phyloP scores from a whole-genome alignment of 164 flowering plant species.

The Vitis labrusca region DNA sequence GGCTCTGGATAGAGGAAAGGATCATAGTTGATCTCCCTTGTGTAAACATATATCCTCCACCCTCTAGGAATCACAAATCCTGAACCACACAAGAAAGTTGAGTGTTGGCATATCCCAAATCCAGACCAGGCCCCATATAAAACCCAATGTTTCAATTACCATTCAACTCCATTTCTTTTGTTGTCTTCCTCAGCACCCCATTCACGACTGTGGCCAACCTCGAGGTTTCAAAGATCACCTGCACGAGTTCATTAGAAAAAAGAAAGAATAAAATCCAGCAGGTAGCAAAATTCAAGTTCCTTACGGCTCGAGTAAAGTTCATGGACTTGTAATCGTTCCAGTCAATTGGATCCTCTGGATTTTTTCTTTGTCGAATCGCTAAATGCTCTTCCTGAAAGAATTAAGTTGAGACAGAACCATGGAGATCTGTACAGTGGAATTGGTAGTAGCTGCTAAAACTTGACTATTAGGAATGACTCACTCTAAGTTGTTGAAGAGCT shows the following conservation, averaged over 20 bases:
- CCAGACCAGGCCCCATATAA: too few species aligned
- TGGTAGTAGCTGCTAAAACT: too few species aligned
- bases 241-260: slow-evolving; percentile 3
- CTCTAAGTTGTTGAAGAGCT: slow-evolving; percentile 60
- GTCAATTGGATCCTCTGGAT: slow-evolving; percentile 50
- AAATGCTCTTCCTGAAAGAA: slow-evolving; percentile 58
- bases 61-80: slow-evolving; percentile 68
- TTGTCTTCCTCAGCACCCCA: slow-evolving; percentile 79
- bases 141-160: slow-evolving; percentile 25
- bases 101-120: too few species aligned
- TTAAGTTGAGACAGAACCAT: background rate
- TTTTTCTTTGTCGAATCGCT: slow-evolving; percentile 49
- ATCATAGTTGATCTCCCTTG: slow-evolving; percentile 69
- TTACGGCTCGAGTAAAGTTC: slow-evolving; percentile 69
- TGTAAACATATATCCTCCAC: slow-evolving; percentile 77
- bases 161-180: slow-evolving; percentile 68
- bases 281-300: slow-evolving; percentile 4
- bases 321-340: slow-evolving; percentile 55
- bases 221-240: slow-evolving; percentile 77
- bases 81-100: slow-evolving; percentile 17
- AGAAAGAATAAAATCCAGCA: background rate
- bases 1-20: slow-evolving; percentile 58
- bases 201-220: slow-evolving; percentile 75
- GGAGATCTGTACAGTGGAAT: too few species aligned
- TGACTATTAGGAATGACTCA: slow-evolving; percentile 17